These are phyloP conservation scores for Pythium aphanidermatum DNA, from an alignment of 352 stramenopile species.

Conservation along the genomic window DNA sequence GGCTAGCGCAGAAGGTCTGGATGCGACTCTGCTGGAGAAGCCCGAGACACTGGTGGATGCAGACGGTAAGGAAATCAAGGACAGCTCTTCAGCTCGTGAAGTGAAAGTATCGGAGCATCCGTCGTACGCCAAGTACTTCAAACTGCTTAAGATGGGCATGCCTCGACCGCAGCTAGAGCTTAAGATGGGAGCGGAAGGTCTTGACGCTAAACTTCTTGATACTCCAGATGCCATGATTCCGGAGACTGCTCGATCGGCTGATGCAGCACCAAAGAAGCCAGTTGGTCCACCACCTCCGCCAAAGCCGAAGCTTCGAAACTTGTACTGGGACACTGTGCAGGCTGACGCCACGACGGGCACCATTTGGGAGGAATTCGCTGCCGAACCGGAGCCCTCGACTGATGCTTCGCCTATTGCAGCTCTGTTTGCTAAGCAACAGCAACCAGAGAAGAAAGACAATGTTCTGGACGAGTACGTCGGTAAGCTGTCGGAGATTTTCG, in stretches of 20 bases:
- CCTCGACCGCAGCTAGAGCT: slow-evolving; percentile 88
- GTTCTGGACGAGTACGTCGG: slow-evolving; percentile 64
- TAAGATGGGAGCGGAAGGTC: slow-evolving; percentile 88
- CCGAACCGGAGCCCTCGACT: neutral
- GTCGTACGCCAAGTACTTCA: slow-evolving; percentile 93
- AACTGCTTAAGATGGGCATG: slow-evolving; percentile 95
- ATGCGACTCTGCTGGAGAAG: slow-evolving; percentile 51
- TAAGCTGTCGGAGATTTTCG: slow-evolving; percentile 68
- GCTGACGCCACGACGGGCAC: slow-evolving; percentile 42
- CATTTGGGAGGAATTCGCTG: slow-evolving; percentile 67
- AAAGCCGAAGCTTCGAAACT: slow-evolving; percentile 76
- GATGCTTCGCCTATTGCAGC: slow-evolving; percentile 25
- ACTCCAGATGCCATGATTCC: slow-evolving; percentile 66
- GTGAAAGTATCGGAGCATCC: slow-evolving; percentile 78
- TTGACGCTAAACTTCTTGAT: slow-evolving; percentile 89
- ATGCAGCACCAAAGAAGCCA: slow-evolving; percentile 15
- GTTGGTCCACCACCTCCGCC: slow-evolving; percentile 33
- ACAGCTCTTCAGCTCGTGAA: slow-evolving; percentile 11
- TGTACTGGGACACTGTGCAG: slow-evolving; percentile 81
- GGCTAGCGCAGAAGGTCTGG: slow-evolving; percentile 52
- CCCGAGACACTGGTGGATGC: slow-evolving; percentile 33
- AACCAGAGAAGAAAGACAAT: slow-evolving; percentile 30
- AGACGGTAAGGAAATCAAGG: slow-evolving; percentile 23
- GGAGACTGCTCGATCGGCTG: slow-evolving; percentile 24
- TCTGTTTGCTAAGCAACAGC: slow-evolving; percentile 31